These are phyloP conservation scores for Paxillus ammoniavirescens DNA, from an alignment of 768 basidiomycete species.

Conservation along the genomic window DNA sequence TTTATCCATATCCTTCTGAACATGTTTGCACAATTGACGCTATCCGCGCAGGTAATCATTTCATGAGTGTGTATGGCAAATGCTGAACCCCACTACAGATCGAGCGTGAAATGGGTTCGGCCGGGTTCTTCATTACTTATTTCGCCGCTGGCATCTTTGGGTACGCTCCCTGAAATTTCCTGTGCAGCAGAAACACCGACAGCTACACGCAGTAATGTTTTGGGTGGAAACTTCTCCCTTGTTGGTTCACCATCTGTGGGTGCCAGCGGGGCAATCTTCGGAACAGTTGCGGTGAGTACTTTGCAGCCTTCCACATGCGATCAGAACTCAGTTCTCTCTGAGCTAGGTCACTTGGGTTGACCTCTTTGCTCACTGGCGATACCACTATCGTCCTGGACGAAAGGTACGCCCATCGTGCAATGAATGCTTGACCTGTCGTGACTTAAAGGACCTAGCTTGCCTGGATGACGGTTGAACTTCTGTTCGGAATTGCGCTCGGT, in stretches of 20 bases:
- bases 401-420: conserved; percentile 47
- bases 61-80: not conserved
- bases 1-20: conserved; percentile 90
- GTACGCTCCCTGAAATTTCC: conserved; percentile 34
- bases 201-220: conserved; percentile 55
- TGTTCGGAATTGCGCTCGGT: conserved; percentile 82
- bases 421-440: not conserved
- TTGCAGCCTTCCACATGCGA: not conserved
- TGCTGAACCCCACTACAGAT: conserved; percentile 46
- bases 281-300: conserved; percentile 66
- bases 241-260: conserved; percentile 88
- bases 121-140: conserved; percentile 83
- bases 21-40: conserved; percentile 79
- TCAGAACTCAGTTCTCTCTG: not conserved
- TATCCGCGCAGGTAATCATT: conserved; percentile 67
- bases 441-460: conserved; percentile 50
- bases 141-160: conserved; percentile 93
- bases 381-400: conserved; percentile 76
- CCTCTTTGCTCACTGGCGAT: conserved; percentile 88
- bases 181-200: conserved; percentile 2
- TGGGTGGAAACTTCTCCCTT: conserved; percentile 91
- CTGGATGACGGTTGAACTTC: conserved; percentile 83
- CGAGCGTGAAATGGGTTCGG: conserved; percentile 89
- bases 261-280: conserved; percentile 92
- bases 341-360: conserved; percentile 79